Percentiles rank a stretch among this genome's conserved stretches.
Evolutionary conservation across 257 asterid species (phyloP).

Genomic region (Ophiorrhiza pumila): DNA sequence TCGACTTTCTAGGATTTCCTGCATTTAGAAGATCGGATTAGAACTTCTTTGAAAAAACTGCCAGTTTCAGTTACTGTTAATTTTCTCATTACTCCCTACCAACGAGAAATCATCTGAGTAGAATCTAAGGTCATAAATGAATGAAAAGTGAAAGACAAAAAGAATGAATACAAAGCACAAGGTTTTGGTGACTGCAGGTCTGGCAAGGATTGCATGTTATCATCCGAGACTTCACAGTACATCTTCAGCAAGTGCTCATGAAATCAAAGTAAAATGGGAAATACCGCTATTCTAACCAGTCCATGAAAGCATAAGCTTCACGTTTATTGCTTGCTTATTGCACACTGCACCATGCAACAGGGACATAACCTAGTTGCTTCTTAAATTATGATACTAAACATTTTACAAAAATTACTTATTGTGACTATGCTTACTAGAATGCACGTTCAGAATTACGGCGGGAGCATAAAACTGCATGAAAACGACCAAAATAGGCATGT

Average conservation of each 20-base stretch:
- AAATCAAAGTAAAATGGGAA: background rate
- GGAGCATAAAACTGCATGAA: too few species aligned
- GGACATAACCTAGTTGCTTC: background rate
- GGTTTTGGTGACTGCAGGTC: background rate
- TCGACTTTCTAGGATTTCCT: slow-evolving; percentile 41
- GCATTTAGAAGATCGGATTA: slow-evolving; percentile 23
- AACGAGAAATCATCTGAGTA: background rate
- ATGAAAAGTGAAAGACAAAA: background rate
- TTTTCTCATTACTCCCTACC: background rate
- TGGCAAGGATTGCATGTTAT: background rate
- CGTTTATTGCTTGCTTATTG: too few species aligned
- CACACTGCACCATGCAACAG: too few species aligned
- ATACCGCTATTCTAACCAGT: background rate
- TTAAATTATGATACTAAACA: too few species aligned
- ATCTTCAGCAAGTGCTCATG: background rate
- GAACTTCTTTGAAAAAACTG: background rate
- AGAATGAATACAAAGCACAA: background rate
- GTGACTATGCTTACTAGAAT: too few species aligned
- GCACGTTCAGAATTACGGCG: too few species aligned
- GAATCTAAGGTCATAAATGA: background rate
- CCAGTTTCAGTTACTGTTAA: too few species aligned
- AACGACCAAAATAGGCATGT: too few species aligned
- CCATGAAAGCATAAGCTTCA: background rate
- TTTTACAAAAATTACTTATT: background rate
- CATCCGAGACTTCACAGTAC: background rate